A percentile compares a stretch with the other conserved stretches of the same genome.
Evolutionary conservation across 306 rosid species (phyloP).

Genomic region (Vicia sativa): DNA sequence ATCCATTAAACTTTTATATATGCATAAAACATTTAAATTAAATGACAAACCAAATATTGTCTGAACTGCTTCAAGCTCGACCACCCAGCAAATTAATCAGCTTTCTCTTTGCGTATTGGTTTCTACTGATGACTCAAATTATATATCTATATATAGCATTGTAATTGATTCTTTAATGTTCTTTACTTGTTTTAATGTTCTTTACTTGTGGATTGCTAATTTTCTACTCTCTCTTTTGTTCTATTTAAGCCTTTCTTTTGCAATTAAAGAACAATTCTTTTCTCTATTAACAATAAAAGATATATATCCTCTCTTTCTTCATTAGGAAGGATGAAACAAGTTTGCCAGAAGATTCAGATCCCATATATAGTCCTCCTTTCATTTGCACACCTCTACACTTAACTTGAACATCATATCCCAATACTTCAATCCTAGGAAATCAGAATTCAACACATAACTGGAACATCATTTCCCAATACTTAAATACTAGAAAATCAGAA

Average conservation of each 20-base stretch:
- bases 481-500: too few relatives aligned
- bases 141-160: not conserved
- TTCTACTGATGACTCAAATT: not conserved
- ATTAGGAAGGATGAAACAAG: not conserved
- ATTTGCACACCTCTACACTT: too few relatives aligned
- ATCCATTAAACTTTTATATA: not conserved
- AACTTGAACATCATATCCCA: too few relatives aligned
- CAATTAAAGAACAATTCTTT: constrained; percentile 17
- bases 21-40: not conserved
- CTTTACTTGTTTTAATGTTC: constrained; percentile 8
- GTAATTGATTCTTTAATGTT: not conserved
- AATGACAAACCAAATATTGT: not conserved
- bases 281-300: not conserved
- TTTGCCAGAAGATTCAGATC: too few relatives aligned
- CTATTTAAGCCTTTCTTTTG: not conserved
- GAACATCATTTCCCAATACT: too few relatives aligned
- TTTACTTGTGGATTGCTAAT: not conserved
- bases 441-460: too few relatives aligned
- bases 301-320: not conserved
- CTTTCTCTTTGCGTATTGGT: not conserved
- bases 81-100: not conserved
- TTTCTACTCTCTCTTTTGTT: not conserved
- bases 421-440: too few relatives aligned
- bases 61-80: not conserved
- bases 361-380: too few relatives aligned